Base-by-base conservation (phyloP, 768 basidiomycete species). In the Boletus sp. region DNA sequence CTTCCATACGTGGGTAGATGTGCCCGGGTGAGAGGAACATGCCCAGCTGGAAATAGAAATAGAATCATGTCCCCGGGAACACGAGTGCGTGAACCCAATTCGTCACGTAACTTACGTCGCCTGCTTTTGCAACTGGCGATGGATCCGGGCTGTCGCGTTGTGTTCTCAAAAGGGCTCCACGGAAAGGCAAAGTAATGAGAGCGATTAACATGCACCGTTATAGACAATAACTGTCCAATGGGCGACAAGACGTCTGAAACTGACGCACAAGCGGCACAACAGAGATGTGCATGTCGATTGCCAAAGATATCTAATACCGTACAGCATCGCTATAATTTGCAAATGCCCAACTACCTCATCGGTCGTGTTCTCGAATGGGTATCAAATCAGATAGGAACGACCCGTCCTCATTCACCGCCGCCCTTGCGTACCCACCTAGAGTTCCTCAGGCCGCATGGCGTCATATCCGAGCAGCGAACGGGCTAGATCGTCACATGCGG, bases 401-500 rank as follows among this genome's bases (percentile, higher is more conserved):
- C 53, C 15, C 48, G 29, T 28, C 57, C 18, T 17, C 29, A 11
- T 50, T 63, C 51, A 50, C 33, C 24, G 52, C 51, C n/a, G 17
- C 20, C 18, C 4, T 28, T 20, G 24, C 49, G 45, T 24, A 30
- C 39, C 55, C 52, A 29, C 40, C 10, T 32, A 30, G 40, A 32
- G 44, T 40, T 39, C 40, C 51, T 50, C 24, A 33, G 41, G 15
- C 37, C 54, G 50, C 28, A 37, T 32, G 15, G 41, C 56, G 55
- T 46, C 55, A 37, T 52, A 40, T 41, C 41, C 28, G 36, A 42
- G 46, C 12, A 41, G 49, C 58, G 47, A 50, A 37, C 28, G 41
- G 40, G 37, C 29, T 11, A 35, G 56, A 14, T 18, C 14, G 35
- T 73, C 67, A 79, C 75, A 84, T 79, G 67, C 87, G 81, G 65